Evolutionary conservation across 805 yeast species (phyloP), one percentile per base, ranked within the genome.

Genomic region (Yarrowia alimentaria): DNA sequence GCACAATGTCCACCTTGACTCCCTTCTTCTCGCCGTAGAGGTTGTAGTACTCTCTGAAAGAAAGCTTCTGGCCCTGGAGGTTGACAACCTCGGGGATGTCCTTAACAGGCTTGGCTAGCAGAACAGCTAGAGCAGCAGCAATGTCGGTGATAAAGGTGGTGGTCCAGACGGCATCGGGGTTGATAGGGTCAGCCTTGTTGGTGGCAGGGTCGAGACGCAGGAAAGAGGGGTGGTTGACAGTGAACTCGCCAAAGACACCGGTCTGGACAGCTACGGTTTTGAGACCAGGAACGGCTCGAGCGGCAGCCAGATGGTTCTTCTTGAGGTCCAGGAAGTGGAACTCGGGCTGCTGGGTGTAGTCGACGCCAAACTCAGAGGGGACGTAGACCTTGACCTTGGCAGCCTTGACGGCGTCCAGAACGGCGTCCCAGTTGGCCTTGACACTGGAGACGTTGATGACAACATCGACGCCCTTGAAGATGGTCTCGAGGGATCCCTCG

Each of bases 301-400:
- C 64, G 14, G 51, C 32, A 12, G 25, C 54, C 6, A 53, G 47
- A 26, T 33, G 48, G 20, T 25, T 54, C 14, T 29, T 22, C 57
- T 61, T 60, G 24, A 24, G 13, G 9, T 37, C 51, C 13, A 55
- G 43, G 12, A 33, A 42, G 21, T 25, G 13, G 24, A 16, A 21
- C n/a, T 34, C 47, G 6, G 32, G 45, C 16, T 35, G 30, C 21
- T 29, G 21, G 29, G 51, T 43, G 33, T 53, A 40, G 50, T 78
- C 79, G 17, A 68, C 58, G 31, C 86, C 88, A 57, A 76, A 81
- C 58, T 79, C 84, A 2, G 82, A 74, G 24, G 84, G 83, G 56
- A 79, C 73, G 65, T 71, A 80, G 25, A 78, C 60, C 59, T 74
- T 73, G 43, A 79, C 77, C 12, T 56, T 56, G 55, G 74, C 72